Conservation (phyloP, 2,329 filamentous ascomycete species). For the Microascus cirrosus region DNA sequence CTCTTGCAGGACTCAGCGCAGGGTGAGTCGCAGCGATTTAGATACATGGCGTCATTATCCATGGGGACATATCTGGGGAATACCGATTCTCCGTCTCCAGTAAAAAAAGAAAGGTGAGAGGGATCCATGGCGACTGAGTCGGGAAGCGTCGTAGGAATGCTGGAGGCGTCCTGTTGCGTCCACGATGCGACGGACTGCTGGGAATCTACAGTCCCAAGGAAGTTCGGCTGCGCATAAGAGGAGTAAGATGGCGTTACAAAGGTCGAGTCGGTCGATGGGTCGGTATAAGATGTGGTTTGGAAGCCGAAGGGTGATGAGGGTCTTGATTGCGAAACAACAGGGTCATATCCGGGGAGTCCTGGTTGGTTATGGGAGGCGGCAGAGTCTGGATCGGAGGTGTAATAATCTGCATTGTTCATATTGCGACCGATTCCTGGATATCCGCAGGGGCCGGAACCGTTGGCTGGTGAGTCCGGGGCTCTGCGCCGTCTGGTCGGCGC, state of each 20-base stretch:
- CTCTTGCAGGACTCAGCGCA: slow-evolving; percentile 22
- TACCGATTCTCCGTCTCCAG: background rate
- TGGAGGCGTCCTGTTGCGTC: background rate
- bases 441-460: background rate
- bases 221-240: background rate
- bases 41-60: slow-evolving; percentile 14
- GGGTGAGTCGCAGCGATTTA: slow-evolving; percentile 21
- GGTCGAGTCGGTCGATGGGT: slow-evolving; percentile 1
- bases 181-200: background rate
- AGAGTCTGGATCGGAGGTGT: slow-evolving; percentile 1
- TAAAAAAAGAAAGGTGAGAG: background rate
- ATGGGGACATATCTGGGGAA: slow-evolving; percentile 2
- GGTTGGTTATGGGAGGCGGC: background rate
- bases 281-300: background rate
- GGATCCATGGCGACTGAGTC: slow-evolving; percentile 1
- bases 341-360: background rate
- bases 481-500: background rate
- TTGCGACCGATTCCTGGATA: background rate
- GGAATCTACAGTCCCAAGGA: background rate
- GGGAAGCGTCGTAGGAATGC: background rate
- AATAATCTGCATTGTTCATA: slow-evolving; percentile 3
- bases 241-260: slow-evolving; percentile 1
- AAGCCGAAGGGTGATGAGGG: background rate
- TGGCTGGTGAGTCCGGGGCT: background rate
- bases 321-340: background rate